These are phyloP conservation scores for Zopfia rhizophila DNA, from an alignment of 2,329 filamentous ascomycete species.

Conservation along the genomic window DNA sequence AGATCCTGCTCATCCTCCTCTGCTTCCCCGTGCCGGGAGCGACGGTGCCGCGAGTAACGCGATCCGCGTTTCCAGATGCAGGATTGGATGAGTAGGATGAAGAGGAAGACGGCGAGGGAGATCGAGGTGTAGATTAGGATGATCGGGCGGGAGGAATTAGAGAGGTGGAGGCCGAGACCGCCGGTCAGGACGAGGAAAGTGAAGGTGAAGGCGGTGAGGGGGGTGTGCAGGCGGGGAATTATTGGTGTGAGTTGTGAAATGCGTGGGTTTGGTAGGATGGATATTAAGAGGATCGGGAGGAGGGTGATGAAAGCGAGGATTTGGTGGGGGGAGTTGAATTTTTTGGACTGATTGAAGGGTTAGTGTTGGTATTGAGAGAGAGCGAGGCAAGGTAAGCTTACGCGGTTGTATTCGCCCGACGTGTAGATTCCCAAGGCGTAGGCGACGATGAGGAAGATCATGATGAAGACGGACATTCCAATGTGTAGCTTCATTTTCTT, in stretches of 20 bases:
- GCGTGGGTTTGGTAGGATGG: conserved; percentile 34
- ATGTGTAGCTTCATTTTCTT: conserved; percentile 56
- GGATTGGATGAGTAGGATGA: conserved; percentile 30
- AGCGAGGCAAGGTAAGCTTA: conserved; percentile 32
- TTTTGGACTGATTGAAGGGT: conserved; percentile 49
- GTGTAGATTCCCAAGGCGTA: conserved; percentile 56
- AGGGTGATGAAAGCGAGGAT: conserved; percentile 62
- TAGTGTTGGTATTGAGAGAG: conserved; percentile 12
- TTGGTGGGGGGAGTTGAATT: conserved; percentile 59
- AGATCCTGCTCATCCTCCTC: conserved; percentile 36
- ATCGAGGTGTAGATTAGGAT: conserved; percentile 41
- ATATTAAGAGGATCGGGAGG: conserved; percentile 38
- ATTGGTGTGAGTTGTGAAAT: conserved; percentile 49
- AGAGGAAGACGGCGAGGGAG: conserved; percentile 34
- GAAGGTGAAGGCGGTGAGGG: conserved; percentile 55
- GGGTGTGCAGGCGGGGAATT: conserved; percentile 51
- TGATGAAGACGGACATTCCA: conserved; percentile 50
- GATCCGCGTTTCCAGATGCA: conserved; percentile 41
- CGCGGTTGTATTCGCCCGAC: conserved; percentile 52
- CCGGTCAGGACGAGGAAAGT: conserved; percentile 42
- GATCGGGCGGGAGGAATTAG: conserved; percentile 32
- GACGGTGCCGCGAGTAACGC: conserved; percentile 30
- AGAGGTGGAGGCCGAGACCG: conserved; percentile 46
- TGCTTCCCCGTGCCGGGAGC: conserved; percentile 11
- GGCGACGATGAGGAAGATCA: conserved; percentile 50